These are phyloP conservation scores for Chalciporus chontae DNA, from an alignment of 768 basidiomycete species.

Conservation along the genomic window DNA sequence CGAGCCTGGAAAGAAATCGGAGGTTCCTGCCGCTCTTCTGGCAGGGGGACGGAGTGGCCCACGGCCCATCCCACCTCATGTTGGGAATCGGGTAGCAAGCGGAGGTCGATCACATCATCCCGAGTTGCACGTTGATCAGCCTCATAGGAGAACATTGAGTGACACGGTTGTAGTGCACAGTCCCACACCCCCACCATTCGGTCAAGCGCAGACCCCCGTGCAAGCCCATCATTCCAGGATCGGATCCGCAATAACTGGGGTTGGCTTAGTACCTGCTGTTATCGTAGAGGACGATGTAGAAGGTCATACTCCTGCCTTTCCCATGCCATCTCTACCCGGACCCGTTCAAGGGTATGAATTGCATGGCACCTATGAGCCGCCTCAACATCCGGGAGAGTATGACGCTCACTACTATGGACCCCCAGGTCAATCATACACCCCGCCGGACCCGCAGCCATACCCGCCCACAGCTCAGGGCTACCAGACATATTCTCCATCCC, in stretches of 20 bases:
- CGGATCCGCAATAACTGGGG: not conserved
- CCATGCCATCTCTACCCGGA: constrained; percentile 1
- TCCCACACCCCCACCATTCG: constrained; percentile 1
- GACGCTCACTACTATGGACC: constrained; percentile 2
- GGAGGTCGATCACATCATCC: constrained; percentile 5
- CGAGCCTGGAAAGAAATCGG: constrained; percentile 15
- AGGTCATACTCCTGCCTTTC: constrained; percentile 1
- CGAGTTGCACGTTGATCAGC: constrained; percentile 6
- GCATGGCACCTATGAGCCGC: not conserved
- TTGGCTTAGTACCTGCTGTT: constrained; percentile 16
- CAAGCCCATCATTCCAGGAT: constrained; percentile 7
- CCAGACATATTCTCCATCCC: constrained; percentile 7
- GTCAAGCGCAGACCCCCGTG: constrained; percentile 5
- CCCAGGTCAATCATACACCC: constrained; percentile 10
- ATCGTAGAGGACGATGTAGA: constrained; percentile 12
- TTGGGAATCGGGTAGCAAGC: constrained; percentile 10
- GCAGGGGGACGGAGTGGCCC: constrained; percentile 31
- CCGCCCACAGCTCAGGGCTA: constrained; percentile 1
- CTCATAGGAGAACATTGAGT: constrained; percentile 8
- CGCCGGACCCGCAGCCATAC: constrained; percentile 11
- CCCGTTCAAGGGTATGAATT: not conserved
- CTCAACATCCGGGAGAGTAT: not conserved
- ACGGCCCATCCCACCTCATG: constrained; percentile 18
- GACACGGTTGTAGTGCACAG: constrained; percentile 14
- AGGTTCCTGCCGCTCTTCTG: constrained; percentile 42